Conservation (phyloP, 495 filamentous ascomycete genomes). For the Diplogelasinospora grovesii region DNA sequence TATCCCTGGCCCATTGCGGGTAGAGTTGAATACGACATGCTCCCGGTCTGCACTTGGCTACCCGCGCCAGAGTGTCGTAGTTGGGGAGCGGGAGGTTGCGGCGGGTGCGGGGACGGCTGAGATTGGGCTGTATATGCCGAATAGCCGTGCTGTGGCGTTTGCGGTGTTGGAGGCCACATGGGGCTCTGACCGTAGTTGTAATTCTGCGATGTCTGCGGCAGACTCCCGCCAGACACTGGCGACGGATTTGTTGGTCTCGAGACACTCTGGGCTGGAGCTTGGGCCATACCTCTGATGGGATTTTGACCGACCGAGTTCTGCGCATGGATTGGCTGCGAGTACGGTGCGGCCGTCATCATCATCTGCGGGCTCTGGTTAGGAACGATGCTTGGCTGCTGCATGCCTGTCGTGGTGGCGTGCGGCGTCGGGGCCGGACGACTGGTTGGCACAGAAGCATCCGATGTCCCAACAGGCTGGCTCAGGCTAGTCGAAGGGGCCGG, state of each 20-base stretch:
- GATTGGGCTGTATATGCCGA: slow-evolving; percentile 44
- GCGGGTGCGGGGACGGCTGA: slow-evolving; percentile 50
- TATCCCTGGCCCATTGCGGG: slow-evolving; percentile 51
- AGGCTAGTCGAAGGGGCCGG: slow-evolving; percentile 49
- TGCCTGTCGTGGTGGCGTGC: slow-evolving; percentile 35
- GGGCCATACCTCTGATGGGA: slow-evolving; percentile 46
- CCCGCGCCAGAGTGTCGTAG: slow-evolving; percentile 54
- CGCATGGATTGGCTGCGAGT: slow-evolving; percentile 46
- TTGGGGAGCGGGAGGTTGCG: slow-evolving; percentile 54
- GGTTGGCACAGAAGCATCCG: slow-evolving; percentile 37
- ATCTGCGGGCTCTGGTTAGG: slow-evolving; percentile 49
- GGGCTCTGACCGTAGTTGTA: slow-evolving; percentile 46
- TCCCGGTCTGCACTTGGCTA: slow-evolving; percentile 53
- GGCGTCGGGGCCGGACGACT: slow-evolving; percentile 45
- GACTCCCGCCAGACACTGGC: slow-evolving; percentile 25
- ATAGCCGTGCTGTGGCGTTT: slow-evolving; percentile 41
- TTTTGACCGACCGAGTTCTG: slow-evolving; percentile 44
- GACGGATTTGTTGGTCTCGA: slow-evolving; percentile 32
- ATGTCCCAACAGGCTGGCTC: slow-evolving; percentile 40
- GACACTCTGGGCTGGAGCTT: slow-evolving; percentile 42
- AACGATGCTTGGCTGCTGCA: slow-evolving; percentile 37
- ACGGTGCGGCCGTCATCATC: slow-evolving; percentile 49
- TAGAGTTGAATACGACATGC: slow-evolving; percentile 54
- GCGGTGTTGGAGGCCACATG: slow-evolving; percentile 43
- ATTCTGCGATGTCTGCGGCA: slow-evolving; percentile 34